Evolutionary conservation across 371 early-diverging fungal species (phyloP).

Genomic region (Zychaea mexicana): DNA sequence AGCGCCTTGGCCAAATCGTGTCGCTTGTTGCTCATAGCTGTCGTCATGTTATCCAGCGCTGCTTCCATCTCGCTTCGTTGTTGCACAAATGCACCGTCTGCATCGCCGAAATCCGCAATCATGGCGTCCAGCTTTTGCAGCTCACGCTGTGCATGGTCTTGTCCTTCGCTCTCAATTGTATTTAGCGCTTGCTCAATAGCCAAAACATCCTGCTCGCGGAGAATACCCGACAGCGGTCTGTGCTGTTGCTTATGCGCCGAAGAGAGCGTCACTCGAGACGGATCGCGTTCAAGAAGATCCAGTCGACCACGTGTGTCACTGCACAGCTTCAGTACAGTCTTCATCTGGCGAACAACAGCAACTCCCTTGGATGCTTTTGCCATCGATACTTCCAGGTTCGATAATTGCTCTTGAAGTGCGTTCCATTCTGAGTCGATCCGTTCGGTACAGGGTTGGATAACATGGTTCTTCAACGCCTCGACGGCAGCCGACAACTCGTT

Average conservation of each 20-base stretch:
- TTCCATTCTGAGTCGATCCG: conserved; percentile 13
- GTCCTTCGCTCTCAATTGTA: conserved; percentile 5
- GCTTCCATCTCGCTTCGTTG: conserved; percentile 47
- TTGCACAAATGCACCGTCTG: conserved; percentile 31
- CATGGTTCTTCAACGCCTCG: not conserved
- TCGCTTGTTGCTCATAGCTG: conserved; percentile 39
- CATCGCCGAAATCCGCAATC: conserved; percentile 17
- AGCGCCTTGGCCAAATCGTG: conserved; percentile 38
- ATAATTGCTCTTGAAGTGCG: conserved; percentile 2
- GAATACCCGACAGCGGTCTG: not conserved
- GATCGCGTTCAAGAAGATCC: not conserved
- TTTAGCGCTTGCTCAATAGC: conserved; percentile 11
- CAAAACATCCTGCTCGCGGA: conserved; percentile 15
- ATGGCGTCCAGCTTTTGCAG: conserved; percentile 8
- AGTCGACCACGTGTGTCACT: conserved; percentile 36
- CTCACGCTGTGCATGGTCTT: conserved; percentile 2
- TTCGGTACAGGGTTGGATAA: conserved; percentile 7
- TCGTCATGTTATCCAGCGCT: conserved; percentile 30
- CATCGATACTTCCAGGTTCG: conserved; percentile 6
- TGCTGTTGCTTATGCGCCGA: conserved; percentile 8
- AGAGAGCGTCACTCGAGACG: not conserved
- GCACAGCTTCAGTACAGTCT: conserved; percentile 31
- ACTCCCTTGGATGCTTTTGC: conserved; percentile 27
- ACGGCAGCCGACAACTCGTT: not conserved
- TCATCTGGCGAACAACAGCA: conserved; percentile 38